phyloP scores from a whole-genome alignment of 2,329 filamentous ascomycete genomes.

The Plectosphaerella cucumerina region DNA sequence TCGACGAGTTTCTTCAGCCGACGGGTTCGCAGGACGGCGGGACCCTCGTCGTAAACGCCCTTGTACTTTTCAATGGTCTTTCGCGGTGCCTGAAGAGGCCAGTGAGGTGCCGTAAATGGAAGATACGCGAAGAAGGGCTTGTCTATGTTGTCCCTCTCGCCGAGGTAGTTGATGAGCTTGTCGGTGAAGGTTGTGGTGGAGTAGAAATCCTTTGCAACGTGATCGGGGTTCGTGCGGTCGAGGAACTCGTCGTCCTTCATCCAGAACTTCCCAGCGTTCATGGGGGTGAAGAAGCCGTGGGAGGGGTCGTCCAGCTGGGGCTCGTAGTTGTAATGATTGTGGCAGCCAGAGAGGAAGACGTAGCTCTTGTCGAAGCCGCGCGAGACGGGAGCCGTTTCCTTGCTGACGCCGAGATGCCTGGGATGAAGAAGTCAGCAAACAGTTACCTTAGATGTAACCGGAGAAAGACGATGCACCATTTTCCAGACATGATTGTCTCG shows the following conservation, averaged over 20 bases:
- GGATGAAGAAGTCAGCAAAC: slow-evolving; percentile 4
- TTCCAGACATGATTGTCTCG: slow-evolving; percentile 23
- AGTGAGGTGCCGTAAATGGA: slow-evolving; percentile 47
- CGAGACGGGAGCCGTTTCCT: slow-evolving; percentile 27
- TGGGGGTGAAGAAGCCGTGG: slow-evolving; percentile 1
- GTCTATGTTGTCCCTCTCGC: slow-evolving; percentile 30
- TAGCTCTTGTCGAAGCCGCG: slow-evolving; percentile 37
- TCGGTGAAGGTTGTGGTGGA: slow-evolving; percentile 38
- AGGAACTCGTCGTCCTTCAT: slow-evolving; percentile 39
- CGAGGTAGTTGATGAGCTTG: slow-evolving; percentile 34
- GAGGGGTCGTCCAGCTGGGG: slow-evolving; percentile 23
- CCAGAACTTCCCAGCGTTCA: slow-evolving; percentile 21
- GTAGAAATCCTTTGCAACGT: slow-evolving; percentile 39
- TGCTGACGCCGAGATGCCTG: slow-evolving; percentile 28
- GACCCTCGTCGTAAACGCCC: slow-evolving; percentile 39
- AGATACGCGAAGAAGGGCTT: slow-evolving; percentile 43
- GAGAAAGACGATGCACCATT: slow-evolving; percentile 18
- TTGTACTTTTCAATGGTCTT: slow-evolving; percentile 42
- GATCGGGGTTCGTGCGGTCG: slow-evolving; percentile 16
- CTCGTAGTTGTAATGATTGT: slow-evolving; percentile 53
- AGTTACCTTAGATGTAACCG: background rate
- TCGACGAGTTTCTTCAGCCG: slow-evolving; percentile 41
- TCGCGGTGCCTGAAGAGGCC: slow-evolving; percentile 45
- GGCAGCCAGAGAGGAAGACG: slow-evolving; percentile 34
- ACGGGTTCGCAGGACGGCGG: slow-evolving; percentile 18